Conservation (phyloP, 2,329 filamentous ascomycete species). For the Sporothrix pallida region DNA sequence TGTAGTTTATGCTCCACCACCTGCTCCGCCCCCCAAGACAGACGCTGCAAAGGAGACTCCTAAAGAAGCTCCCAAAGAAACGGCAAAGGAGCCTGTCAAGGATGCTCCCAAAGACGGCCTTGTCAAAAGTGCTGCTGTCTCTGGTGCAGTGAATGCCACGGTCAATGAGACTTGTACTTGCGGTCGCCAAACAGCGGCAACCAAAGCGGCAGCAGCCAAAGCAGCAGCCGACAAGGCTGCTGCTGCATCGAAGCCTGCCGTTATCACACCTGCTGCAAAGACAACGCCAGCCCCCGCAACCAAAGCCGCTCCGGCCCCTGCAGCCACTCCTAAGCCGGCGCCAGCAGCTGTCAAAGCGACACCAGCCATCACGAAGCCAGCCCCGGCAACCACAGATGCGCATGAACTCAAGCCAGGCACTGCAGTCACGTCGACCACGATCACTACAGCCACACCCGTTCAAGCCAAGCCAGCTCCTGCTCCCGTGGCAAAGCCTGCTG, state of each 20-base stretch:
- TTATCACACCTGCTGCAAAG: not conserved
- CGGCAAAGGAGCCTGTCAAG: not conserved
- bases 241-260: not conserved
- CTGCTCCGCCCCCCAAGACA: not conserved
- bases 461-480: not conserved
- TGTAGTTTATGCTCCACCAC: not conserved
- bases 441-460: not conserved
- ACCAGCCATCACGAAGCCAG: not conserved
- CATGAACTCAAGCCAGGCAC: too few relatives aligned
- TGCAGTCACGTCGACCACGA: too few relatives aligned
- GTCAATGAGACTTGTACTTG: conserved; percentile 19
- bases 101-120: not conserved
- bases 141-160: not conserved
- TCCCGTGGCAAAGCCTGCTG: not conserved
- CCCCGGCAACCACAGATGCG: too few relatives aligned
- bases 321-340: not conserved
- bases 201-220: not conserved
- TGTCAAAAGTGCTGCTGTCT: not conserved
- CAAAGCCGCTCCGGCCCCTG: not conserved
- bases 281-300: not conserved
- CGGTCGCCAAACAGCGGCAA: not conserved
- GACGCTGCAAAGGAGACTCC: not conserved
- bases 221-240: conserved; percentile 6
- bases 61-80: not conserved
- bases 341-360: not conserved